These are phyloP conservation scores for Colletotrichum salicis DNA, from an alignment of 2,329 filamentous ascomycete species.

Conservation along the genomic window DNA sequence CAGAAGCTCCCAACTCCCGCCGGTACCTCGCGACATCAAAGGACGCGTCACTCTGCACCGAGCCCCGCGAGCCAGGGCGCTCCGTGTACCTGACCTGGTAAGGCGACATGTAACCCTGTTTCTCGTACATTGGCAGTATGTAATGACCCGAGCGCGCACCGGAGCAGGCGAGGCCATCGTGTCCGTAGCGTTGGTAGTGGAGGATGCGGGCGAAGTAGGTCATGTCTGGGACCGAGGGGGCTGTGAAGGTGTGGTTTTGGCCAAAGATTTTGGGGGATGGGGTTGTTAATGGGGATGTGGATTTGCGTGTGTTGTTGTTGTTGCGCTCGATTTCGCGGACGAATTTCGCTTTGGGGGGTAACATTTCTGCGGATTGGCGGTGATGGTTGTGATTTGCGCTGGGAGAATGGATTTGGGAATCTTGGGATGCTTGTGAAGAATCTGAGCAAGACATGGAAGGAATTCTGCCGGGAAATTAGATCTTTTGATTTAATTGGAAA, in stretches of 20 bases:
- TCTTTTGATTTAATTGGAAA: neutral
- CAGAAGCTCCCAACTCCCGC: neutral
- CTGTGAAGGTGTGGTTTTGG: neutral
- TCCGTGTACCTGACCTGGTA: neutral
- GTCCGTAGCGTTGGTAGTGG: neutral
- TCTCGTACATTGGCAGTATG: conserved; percentile 8
- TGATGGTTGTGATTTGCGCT: neutral
- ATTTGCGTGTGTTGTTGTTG: neutral
- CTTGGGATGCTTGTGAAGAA: neutral
- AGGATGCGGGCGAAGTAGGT: conserved; percentile 22
- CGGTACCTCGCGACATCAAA: neutral
- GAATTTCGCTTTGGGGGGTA: conserved; percentile 22
- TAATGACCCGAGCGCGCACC: neutral
- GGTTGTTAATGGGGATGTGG: neutral
- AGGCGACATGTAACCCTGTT: neutral
- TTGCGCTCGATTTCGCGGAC: conserved; percentile 22
- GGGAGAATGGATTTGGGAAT: neutral
- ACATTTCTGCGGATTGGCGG: neutral
- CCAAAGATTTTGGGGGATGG: neutral
- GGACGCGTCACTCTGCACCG: neutral
- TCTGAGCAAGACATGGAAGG: neutral
- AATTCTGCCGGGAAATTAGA: neutral
- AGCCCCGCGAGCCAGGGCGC: neutral
- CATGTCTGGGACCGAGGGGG: neutral
- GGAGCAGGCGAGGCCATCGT: neutral